A percentile compares a stretch with the other conserved stretches of the same genome.
phyloP scores from a whole-genome alignment of 257 asterid species.

The Dorcoceras hygrometricum region DNA sequence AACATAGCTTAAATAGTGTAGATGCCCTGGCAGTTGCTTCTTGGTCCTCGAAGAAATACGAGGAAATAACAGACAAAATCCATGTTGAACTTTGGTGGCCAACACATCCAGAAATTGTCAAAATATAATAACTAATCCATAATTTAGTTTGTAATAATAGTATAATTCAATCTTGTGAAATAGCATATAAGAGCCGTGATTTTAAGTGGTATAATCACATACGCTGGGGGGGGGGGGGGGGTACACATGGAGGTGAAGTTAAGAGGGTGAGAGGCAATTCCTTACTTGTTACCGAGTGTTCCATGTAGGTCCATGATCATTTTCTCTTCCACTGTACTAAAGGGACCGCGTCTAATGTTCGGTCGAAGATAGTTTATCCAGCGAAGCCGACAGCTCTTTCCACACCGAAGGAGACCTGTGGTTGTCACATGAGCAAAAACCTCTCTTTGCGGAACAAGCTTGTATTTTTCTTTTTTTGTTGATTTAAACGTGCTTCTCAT shows the following conservation, averaged over 20 bases:
- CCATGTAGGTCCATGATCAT: slow-evolving; percentile 43
- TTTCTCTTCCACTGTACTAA: slow-evolving; percentile 48
- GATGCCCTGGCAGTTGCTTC: neutral
- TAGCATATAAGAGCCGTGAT: neutral
- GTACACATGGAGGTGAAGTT: neutral
- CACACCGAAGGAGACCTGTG: slow-evolving; percentile 68
- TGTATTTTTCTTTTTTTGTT: neutral
- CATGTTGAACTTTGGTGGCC: neutral
- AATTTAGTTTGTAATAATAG: too few relatives aligned
- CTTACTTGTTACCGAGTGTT: slow-evolving; percentile 61
- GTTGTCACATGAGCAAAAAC: slow-evolving; percentile 19
- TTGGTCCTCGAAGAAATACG: neutral
- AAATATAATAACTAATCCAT: neutral
- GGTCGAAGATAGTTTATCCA: slow-evolving; percentile 82
- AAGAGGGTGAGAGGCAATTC: slow-evolving; percentile 6
- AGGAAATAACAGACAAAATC: neutral
- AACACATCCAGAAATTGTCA: neutral
- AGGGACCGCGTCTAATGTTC: slow-evolving; percentile 57
- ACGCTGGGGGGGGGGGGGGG: neutral
- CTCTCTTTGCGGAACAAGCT: neutral
- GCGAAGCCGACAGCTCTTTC: slow-evolving; percentile 84
- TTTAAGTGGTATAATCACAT: neutral
- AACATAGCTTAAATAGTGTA: neutral
- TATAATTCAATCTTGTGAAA: neutral
- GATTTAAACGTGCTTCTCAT: neutral